A percentile compares a stretch with the other conserved stretches of the same genome.
phyloP scores from a whole-genome alignment of 805 yeast species.

The Yarrowia sp. region DNA sequence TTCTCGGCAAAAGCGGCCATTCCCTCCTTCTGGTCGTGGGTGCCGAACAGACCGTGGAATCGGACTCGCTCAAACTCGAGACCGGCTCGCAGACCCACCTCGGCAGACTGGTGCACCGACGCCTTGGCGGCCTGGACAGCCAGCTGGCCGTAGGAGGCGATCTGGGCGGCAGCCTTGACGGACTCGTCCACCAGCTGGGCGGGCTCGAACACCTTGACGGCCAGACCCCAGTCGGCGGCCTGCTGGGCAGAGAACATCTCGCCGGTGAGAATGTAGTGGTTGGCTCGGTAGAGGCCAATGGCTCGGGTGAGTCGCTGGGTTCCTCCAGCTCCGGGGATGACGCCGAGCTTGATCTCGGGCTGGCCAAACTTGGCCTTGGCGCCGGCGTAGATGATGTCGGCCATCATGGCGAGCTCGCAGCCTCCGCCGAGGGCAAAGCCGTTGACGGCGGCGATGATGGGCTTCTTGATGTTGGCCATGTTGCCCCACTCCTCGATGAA shows the following conservation, averaged over 20 bases:
- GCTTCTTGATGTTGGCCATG: slow-evolving; percentile 53
- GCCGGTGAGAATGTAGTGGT: slow-evolving; percentile 57
- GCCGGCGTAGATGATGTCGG: slow-evolving; percentile 60
- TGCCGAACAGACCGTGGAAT: slow-evolving; percentile 58
- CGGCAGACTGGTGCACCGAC: slow-evolving; percentile 54
- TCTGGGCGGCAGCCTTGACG: slow-evolving; percentile 54
- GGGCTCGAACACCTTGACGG: slow-evolving; percentile 53
- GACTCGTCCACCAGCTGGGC: slow-evolving; percentile 55
- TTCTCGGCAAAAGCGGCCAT: slow-evolving; percentile 60
- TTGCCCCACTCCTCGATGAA: slow-evolving; percentile 55
- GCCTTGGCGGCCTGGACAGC: slow-evolving; percentile 59
- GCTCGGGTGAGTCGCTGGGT: slow-evolving; percentile 54
- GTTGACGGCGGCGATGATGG: slow-evolving; percentile 62
- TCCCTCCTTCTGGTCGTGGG: slow-evolving; percentile 58
- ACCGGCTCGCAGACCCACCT: slow-evolving; percentile 53
- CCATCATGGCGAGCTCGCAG: slow-evolving; percentile 62
- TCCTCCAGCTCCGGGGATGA: slow-evolving; percentile 60
- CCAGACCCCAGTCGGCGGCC: slow-evolving; percentile 60
- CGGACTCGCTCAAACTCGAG: slow-evolving; percentile 54
- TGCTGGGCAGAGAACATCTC: slow-evolving; percentile 54
- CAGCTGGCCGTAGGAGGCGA: slow-evolving; percentile 54
- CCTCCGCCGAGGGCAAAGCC: slow-evolving; percentile 67
- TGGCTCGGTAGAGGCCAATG: slow-evolving; percentile 54
- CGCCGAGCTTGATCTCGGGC: slow-evolving; percentile 58
- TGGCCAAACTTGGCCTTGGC: slow-evolving; percentile 59